Percentiles rank a stretch among this genome's conserved stretches.
Conservation (phyloP, 129 eudicot genomes). For the Flaveria robusta region DNA sequence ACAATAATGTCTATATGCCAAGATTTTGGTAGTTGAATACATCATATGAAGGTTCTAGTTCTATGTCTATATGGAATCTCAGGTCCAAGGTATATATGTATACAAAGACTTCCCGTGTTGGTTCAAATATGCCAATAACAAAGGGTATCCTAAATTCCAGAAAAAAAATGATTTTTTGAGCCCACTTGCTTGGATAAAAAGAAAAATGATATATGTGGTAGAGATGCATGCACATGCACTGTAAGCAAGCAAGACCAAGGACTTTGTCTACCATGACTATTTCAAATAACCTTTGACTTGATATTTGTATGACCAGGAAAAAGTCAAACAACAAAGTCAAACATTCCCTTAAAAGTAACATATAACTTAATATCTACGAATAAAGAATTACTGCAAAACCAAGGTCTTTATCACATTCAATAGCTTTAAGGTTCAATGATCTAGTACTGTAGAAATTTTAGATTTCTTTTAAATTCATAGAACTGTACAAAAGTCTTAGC, state of each 20-base stretch:
- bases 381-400: background rate
- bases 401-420: background rate
- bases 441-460: background rate
- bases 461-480: background rate
- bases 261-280: conserved; percentile 31
- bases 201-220: conserved; percentile 14
- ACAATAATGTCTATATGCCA: background rate
- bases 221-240: conserved; percentile 23
- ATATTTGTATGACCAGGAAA: conserved; percentile 29
- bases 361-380: background rate
- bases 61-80: background rate
- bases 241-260: conserved; percentile 23
- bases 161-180: background rate
- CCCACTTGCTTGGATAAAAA: conserved; percentile 9
- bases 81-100: background rate
- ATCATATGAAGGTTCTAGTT: too few relatives aligned
- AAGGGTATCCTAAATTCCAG: too few relatives aligned
- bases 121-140: background rate
- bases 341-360: background rate
- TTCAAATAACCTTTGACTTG: conserved; percentile 30
- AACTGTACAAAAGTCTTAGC: background rate
- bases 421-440: background rate
- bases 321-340: conserved; percentile 19
- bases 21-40: too few relatives aligned
- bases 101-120: background rate